Evolutionary conservation across 441 rosid genomes (phyloP).

Genomic region (Pelargonium myrrhifolium): DNA sequence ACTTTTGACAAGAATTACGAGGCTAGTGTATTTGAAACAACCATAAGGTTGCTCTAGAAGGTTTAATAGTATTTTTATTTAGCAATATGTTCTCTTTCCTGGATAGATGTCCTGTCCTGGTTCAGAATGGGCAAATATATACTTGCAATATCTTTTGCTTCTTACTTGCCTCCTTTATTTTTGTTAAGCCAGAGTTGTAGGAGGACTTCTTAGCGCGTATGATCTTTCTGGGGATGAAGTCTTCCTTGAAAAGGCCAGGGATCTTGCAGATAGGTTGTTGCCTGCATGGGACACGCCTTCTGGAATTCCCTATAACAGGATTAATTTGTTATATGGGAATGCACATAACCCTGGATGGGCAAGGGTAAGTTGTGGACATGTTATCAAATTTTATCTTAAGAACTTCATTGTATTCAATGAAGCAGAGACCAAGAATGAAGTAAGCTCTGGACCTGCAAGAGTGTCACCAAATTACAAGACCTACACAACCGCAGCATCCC

Average conservation of each 20-base stretch:
- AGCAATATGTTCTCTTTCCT: neutral
- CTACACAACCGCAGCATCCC: no score
- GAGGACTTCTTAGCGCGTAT: constrained; percentile 2
- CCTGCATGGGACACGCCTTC: constrained; percentile 7
- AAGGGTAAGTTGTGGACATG: neutral
- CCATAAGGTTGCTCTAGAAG: constrained; percentile 3
- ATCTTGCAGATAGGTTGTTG: constrained; percentile 1
- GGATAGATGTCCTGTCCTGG: neutral
- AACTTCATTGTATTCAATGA: no score
- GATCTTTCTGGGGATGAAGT: constrained; percentile 1
- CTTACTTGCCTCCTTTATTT: neutral
- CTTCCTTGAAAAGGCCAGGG: constrained; percentile 2
- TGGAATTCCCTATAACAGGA: constrained; percentile 2
- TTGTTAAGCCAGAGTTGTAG: neutral
- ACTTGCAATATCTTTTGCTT: neutral
- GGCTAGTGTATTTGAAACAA: constrained; percentile 1
- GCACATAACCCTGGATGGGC: constrained; percentile 3
- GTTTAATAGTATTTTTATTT: neutral
- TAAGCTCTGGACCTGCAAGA: no score
- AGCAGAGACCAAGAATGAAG: no score
- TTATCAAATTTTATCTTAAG: no score
- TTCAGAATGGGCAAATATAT: no score
- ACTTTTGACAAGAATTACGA: neutral
- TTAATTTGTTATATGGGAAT: constrained; percentile 4
- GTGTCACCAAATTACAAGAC: no score